phyloP scores from a whole-genome alignment of 2,329 filamentous ascomycete species.

The Trichoderma breve region DNA sequence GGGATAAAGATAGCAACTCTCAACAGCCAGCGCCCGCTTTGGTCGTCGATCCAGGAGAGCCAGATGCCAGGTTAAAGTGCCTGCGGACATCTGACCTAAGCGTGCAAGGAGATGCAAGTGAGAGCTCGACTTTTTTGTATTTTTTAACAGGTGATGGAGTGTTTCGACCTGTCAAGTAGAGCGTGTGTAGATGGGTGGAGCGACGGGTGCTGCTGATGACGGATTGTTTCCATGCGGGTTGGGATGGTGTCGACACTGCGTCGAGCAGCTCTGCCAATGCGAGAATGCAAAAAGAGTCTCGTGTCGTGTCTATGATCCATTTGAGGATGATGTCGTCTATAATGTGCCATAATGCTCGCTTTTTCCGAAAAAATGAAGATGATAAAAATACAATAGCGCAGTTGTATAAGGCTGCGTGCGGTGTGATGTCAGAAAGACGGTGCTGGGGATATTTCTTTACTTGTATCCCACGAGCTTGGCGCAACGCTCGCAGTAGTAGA shows the following conservation, averaged over 20 bases:
- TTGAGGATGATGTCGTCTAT: not conserved
- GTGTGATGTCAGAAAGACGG: not conserved
- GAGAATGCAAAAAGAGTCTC: not conserved
- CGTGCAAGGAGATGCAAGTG: conserved; percentile 5
- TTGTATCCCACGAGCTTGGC: conserved; percentile 63
- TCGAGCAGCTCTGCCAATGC: not conserved
- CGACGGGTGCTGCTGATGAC: not conserved
- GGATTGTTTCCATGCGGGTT: not conserved
- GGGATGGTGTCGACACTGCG: not conserved
- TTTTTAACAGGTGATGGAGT: not conserved
- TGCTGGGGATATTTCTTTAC: conserved; percentile 33
- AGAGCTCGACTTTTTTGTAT: conserved; percentile 1
- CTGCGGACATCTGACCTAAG: conserved; percentile 15
- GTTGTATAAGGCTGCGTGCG: not conserved
- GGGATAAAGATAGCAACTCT: conserved; percentile 9
- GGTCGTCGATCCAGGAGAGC: conserved; percentile 3
- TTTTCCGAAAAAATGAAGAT: not conserved
- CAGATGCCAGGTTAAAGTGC: not conserved
- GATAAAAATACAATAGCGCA: not conserved
- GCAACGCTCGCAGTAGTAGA: conserved; percentile 65
- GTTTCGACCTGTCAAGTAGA: not conserved
- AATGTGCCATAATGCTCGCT: not conserved
- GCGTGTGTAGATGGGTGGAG: not conserved
- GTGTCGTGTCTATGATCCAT: not conserved
- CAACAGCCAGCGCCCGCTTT: conserved; percentile 12